Conservation (phyloP, 1,284 basidiomycete genomes). For the Ustilago curta region DNA sequence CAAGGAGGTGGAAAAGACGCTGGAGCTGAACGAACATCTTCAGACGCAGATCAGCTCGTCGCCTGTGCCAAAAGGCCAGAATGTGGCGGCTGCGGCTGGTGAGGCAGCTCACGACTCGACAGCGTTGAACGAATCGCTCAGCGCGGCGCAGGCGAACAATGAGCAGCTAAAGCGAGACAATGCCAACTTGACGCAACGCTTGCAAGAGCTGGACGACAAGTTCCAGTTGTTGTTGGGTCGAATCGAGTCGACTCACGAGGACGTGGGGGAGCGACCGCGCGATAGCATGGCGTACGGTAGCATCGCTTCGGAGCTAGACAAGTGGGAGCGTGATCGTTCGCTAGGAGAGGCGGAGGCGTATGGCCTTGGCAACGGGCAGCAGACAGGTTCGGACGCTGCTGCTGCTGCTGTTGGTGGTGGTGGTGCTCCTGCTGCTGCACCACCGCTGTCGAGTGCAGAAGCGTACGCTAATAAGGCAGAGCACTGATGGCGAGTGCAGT, state of each 20-base stretch:
- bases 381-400: background rate
- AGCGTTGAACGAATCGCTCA: constrained; percentile 24
- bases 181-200: constrained; percentile 47
- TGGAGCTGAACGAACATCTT: constrained; percentile 55
- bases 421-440: constrained; percentile 6
- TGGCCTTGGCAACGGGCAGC: constrained; percentile 3
- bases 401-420: too few species aligned
- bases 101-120: constrained; percentile 13
- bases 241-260: constrained; percentile 54
- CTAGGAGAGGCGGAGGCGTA: constrained; percentile 29
- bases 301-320: constrained; percentile 63
- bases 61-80: constrained; percentile 8
- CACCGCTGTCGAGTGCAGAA: constrained; percentile 40
- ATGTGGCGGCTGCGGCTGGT: constrained; percentile 2
- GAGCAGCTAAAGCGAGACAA: constrained; percentile 59
- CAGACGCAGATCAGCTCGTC: constrained; percentile 33
- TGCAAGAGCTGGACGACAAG: constrained; percentile 62
- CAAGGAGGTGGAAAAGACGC: constrained; percentile 52
- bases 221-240: constrained; percentile 57
- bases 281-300: constrained; percentile 54
- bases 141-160: constrained; percentile 46
- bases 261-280: constrained; percentile 35
- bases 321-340: constrained; percentile 56
- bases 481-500: constrained; percentile 1
- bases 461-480: constrained; percentile 30